Evolutionary conservation across 2,329 filamentous ascomycete species (phyloP).

Genomic region (Gnomoniopsis sp.): DNA sequence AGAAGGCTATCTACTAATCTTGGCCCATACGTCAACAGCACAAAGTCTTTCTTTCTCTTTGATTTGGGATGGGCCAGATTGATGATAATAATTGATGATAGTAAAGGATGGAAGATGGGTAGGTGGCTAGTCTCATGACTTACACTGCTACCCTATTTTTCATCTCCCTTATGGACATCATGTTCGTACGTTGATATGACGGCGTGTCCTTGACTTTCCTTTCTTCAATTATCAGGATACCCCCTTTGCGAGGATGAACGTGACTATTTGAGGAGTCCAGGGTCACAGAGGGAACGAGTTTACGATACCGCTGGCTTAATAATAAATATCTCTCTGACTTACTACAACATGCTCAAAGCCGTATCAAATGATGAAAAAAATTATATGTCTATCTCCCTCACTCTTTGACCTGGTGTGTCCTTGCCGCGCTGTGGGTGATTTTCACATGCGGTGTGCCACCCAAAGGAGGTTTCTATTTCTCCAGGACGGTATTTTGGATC

Average conservation of each 20-base stretch:
- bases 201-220: neutral
- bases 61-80: neutral
- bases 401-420: no score
- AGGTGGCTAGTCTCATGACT: neutral
- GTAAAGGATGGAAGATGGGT: no score
- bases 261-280: constrained; percentile 1
- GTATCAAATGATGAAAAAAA: no score
- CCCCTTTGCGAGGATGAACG: neutral
- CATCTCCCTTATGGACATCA: neutral
- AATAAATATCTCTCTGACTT: no score
- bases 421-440: no score
- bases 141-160: neutral
- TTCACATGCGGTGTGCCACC: no score
- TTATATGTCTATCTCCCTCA: no score
- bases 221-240: constrained; percentile 4
- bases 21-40: neutral
- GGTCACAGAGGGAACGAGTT: neutral
- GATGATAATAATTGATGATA: no score
- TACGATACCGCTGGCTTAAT: constrained; percentile 7
- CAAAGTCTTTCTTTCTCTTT: neutral
- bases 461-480: no score
- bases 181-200: neutral
- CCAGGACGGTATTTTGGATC: no score
- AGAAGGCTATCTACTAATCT: constrained; percentile 32
- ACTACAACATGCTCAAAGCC: no score